These are phyloP conservation scores for Ballota nigra DNA, from an alignment of 257 asterid genomes.

Conservation along the genomic window DNA sequence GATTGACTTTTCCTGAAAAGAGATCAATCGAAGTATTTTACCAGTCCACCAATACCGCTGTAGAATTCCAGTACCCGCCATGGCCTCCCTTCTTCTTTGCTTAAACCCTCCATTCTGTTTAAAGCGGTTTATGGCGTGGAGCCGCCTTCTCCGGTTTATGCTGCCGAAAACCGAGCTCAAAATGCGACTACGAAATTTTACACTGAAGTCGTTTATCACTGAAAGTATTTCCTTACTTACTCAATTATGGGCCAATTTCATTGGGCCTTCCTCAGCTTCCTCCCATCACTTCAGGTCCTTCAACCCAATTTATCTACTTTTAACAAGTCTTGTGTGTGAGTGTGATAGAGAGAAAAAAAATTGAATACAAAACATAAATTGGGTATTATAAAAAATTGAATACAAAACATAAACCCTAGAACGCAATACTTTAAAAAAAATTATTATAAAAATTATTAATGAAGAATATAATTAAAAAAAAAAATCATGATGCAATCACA, in stretches of 20 bases:
- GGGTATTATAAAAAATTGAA: no score
- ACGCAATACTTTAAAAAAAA: no score
- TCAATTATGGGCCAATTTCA: background rate
- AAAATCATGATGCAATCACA: no score
- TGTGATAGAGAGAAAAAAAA: no score
- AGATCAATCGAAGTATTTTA: background rate
- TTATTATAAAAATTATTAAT: no score
- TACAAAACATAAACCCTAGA: no score
- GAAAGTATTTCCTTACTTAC: background rate
- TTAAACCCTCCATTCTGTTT: constrained; percentile 46
- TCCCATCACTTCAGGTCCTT: background rate
- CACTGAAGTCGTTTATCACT: background rate
- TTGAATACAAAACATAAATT: no score
- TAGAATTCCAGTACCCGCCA: constrained; percentile 92
- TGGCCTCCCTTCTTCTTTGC: constrained; percentile 40
- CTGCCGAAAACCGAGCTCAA: background rate
- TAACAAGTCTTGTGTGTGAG: background rate
- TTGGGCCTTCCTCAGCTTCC: background rate
- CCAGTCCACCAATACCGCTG: constrained; percentile 99
- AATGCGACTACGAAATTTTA: constrained; percentile 1
- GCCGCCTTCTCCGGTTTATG: background rate
- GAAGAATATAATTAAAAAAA: no score
- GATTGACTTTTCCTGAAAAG: background rate
- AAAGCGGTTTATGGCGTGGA: constrained; percentile 18
- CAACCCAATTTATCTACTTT: background rate